A percentile compares a stretch with the other conserved stretches of the same genome.
phyloP scores from a whole-genome alignment of 1,284 basidiomycete species.

The Heterobasidion irregulare region DNA sequence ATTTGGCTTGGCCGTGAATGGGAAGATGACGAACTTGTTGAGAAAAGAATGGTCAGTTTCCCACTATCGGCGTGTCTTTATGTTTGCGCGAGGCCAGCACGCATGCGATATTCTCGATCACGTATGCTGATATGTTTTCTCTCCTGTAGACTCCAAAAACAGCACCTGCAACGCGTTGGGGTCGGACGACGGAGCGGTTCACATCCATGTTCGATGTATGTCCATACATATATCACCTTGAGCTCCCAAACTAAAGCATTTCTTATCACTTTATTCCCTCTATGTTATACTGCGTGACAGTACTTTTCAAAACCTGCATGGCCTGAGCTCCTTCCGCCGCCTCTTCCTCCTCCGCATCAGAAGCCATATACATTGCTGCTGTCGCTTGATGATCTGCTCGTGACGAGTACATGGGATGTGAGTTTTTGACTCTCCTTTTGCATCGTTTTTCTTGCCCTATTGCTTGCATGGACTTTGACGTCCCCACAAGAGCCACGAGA shows the following conservation, averaged over 20 bases:
- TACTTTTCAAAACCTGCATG: constrained; percentile 91
- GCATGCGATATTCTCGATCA: background rate
- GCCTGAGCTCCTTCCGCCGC: constrained; percentile 86
- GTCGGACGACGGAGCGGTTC: constrained; percentile 51
- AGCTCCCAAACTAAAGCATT: background rate
- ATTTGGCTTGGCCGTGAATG: constrained; percentile 25
- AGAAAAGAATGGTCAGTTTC: constrained; percentile 33
- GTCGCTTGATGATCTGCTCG: constrained; percentile 88
- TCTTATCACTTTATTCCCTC: background rate
- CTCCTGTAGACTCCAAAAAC: constrained; percentile 39
- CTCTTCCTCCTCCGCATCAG: constrained; percentile 76
- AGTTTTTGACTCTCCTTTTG: constrained; percentile 23
- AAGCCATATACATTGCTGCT: constrained; percentile 90
- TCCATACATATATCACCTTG: constrained; percentile 5
- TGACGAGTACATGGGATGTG: constrained; percentile 93
- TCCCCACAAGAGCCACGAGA: too few relatives aligned
- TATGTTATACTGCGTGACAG: constrained; percentile 28
- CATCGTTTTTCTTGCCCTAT: background rate
- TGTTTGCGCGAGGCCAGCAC: background rate
- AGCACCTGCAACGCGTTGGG: constrained; percentile 51
- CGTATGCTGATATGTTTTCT: constrained; percentile 11
- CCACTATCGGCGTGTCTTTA: background rate
- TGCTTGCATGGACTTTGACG: background rate
- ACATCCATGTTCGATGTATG: constrained; percentile 57
- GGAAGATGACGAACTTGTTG: constrained; percentile 25